A percentile compares a stretch with the other conserved stretches of the same genome.
Conservation (phyloP, 345 rosid genomes). For the Bruguiera parviflora region DNA sequence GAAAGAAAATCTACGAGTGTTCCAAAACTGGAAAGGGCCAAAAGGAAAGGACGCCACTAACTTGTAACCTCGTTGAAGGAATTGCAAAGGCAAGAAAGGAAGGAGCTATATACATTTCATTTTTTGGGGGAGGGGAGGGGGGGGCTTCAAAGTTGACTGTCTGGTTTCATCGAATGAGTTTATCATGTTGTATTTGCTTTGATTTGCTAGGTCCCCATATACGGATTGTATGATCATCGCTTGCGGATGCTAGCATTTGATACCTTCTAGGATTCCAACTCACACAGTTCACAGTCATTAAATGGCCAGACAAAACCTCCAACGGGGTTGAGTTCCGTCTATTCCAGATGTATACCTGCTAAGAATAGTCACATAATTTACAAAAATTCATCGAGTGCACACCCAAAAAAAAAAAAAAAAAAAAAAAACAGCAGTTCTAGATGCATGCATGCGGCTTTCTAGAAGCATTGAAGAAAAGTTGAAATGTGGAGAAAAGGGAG, state of each 20-base stretch:
- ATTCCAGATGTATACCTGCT: conserved; percentile 87
- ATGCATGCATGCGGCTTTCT: too few species aligned
- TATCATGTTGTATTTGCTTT: conserved; percentile 13
- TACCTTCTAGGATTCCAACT: conserved; percentile 81
- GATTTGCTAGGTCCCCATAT: conserved; percentile 64
- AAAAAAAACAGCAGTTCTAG: not conserved
- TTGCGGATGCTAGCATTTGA: conserved; percentile 79
- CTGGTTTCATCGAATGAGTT: conserved; percentile 17
- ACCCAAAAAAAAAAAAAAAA: too few species aligned
- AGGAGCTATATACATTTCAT: conserved; percentile 11
- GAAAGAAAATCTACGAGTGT: conserved; percentile 28
- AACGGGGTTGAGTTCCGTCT: conserved; percentile 45
- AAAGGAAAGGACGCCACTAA: conserved; percentile 13
- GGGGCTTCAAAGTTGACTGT: conserved; percentile 5
- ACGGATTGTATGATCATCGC: conserved; percentile 74
- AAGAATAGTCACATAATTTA: conserved; percentile 5
- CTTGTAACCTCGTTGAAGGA: conserved; percentile 14
- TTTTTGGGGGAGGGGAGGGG: too few species aligned
- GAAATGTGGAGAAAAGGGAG: conserved; percentile 1
- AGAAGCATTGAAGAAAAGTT: not conserved
- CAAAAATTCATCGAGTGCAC: not conserved
- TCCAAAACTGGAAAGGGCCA: conserved; percentile 30
- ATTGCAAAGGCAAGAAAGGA: conserved; percentile 15
- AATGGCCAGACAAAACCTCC: conserved; percentile 73
- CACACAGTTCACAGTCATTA: conserved; percentile 76